phyloP scores from a whole-genome alignment of 2,329 filamentous ascomycete species.

The Trichoderma sp. region DNA sequence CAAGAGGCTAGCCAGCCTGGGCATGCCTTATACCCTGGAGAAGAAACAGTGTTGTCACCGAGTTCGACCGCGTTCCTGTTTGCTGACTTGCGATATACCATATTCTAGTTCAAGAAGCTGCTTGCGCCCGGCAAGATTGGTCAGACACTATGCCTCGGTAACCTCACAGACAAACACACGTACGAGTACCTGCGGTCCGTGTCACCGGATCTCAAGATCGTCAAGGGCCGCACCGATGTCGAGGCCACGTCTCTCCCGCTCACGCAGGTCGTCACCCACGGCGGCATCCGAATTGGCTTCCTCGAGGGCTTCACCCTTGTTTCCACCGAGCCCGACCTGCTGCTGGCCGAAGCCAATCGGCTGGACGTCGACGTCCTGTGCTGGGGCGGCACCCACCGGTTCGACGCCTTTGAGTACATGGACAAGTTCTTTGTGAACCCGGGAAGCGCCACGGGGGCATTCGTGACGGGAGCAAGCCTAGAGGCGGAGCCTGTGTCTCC shows the following conservation, averaged over 20 bases:
- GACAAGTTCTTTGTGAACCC: slow-evolving; percentile 74
- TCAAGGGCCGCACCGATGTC: slow-evolving; percentile 67
- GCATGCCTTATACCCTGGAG: slow-evolving; percentile 18
- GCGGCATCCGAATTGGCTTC: slow-evolving; percentile 65
- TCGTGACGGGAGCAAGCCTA: slow-evolving; percentile 58
- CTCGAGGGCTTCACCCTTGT: slow-evolving; percentile 69
- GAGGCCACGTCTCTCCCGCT: slow-evolving; percentile 66
- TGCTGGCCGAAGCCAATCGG: slow-evolving; percentile 68
- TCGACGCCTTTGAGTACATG: slow-evolving; percentile 73
- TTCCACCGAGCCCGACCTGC: slow-evolving; percentile 65
- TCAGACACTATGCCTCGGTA: slow-evolving; percentile 77
- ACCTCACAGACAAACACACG: slow-evolving; percentile 76
- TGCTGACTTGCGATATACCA: slow-evolving; percentile 26
- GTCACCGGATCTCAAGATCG: slow-evolving; percentile 71
- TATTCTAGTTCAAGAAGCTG: slow-evolving; percentile 75
- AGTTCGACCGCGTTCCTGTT: slow-evolving; percentile 26
- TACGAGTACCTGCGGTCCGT: slow-evolving; percentile 79
- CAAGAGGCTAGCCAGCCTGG: not conserved
- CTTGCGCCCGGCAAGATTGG: slow-evolving; percentile 81
- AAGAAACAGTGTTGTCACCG: slow-evolving; percentile 22
- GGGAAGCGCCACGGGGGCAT: slow-evolving; percentile 66
- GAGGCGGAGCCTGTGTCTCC: slow-evolving; percentile 75
- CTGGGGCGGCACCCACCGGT: slow-evolving; percentile 68
- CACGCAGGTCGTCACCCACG: slow-evolving; percentile 67
- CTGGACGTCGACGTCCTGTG: slow-evolving; percentile 69